Percentiles rank a stretch among this genome's conserved stretches.
These are phyloP conservation scores for Lyophyllum atratum DNA, from an alignment of 768 basidiomycete species.

Conservation along the genomic window DNA sequence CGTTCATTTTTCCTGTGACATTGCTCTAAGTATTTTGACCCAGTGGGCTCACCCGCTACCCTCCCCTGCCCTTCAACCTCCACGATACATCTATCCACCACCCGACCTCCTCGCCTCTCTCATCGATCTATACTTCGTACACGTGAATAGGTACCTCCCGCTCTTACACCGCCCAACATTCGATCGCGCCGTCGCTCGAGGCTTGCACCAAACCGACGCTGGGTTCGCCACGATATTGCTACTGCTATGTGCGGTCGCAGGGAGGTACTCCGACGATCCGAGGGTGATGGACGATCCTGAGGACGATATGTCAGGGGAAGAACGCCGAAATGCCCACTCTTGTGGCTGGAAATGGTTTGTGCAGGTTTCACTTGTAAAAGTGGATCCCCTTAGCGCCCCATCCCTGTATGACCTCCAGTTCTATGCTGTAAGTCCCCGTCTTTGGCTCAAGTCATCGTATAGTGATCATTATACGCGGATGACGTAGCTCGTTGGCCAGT, in stretches of 20 bases:
- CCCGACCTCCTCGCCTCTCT: slow-evolving; percentile 51
- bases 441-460: background rate
- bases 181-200: slow-evolving; percentile 47
- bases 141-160: slow-evolving; percentile 58
- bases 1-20: background rate
- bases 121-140: slow-evolving; percentile 65
- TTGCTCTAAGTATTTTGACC: slow-evolving; percentile 18
- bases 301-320: no score
- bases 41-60: slow-evolving; percentile 23
- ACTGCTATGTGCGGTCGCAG: slow-evolving; percentile 70
- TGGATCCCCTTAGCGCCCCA: slow-evolving; percentile 59
- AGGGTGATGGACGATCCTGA: slow-evolving; percentile 43
- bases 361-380: slow-evolving; percentile 65
- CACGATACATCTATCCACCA: slow-evolving; percentile 48
- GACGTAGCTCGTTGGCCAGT: slow-evolving; percentile 50
- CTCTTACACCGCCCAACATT: slow-evolving; percentile 77
- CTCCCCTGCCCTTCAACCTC: slow-evolving; percentile 8
- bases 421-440: slow-evolving; percentile 45
- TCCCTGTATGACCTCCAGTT: slow-evolving; percentile 74
- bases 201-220: slow-evolving; percentile 49
- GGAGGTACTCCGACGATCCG: slow-evolving; percentile 59
- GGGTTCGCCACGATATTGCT: slow-evolving; percentile 62
- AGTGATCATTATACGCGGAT: background rate
- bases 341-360: slow-evolving; percentile 68
- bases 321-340: slow-evolving; percentile 36